Evolutionary conservation across 176 grass and related monocot genomes (phyloP).

Genomic region (Phyllostachys edulis): DNA sequence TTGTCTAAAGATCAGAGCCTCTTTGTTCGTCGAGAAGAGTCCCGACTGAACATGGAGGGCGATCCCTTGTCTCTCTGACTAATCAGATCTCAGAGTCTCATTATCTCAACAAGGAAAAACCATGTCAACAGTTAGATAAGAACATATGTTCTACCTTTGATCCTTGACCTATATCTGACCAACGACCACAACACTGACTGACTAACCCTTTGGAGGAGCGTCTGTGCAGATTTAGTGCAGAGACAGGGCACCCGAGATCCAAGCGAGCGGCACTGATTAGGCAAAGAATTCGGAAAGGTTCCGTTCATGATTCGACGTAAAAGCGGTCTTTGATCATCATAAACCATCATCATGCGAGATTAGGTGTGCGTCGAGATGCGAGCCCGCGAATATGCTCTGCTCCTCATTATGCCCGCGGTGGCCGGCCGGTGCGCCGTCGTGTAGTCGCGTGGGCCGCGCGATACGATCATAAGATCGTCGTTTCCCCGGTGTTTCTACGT

Average conservation of each 20-base stretch:
- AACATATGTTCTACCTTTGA: too few species aligned
- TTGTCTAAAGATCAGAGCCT: too few species aligned
- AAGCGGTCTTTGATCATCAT: conserved; percentile 43
- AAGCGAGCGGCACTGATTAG: conserved; percentile 35
- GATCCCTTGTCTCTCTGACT: too few species aligned
- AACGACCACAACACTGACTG: too few species aligned
- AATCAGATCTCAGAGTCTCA: too few species aligned
- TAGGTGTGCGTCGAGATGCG: conserved; percentile 32
- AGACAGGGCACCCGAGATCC: conserved; percentile 33
- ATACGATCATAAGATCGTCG: not conserved
- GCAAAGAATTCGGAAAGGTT: conserved; percentile 43
- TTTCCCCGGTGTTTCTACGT: not conserved
- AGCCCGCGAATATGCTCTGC: not conserved
- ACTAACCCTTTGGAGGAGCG: conserved; percentile 13
- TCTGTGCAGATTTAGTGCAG: not conserved
- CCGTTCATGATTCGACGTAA: conserved; percentile 12
- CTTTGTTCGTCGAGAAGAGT: too few species aligned
- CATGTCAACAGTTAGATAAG: too few species aligned
- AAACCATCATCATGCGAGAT: conserved; percentile 31
- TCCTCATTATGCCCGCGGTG: not conserved
- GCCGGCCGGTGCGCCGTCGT: not conserved
- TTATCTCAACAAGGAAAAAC: too few species aligned
- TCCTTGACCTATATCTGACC: too few species aligned
- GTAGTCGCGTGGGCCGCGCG: not conserved
- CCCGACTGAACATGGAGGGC: too few species aligned